Base-by-base conservation (phyloP, 1,284 basidiomycete genomes). In the Ganoderma resinaceum region DNA sequence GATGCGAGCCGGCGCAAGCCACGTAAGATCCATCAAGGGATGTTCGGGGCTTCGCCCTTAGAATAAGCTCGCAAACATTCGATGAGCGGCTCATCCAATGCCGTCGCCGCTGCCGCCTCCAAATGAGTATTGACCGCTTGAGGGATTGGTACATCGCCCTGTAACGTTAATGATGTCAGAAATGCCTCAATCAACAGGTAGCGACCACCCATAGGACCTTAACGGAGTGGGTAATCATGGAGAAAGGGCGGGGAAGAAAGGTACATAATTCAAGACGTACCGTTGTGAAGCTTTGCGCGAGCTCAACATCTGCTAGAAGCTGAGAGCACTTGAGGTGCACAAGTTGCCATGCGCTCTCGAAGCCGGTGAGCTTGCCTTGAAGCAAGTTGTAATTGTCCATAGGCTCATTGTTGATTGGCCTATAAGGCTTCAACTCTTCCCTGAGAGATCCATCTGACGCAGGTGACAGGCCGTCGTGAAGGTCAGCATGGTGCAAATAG, bases 261-360 rank as follows among this genome's bases (percentile, higher is more conserved):
- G 12, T 16, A 29, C 16, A 16, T 1, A 23, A 59, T 9, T 20
- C 16, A 23, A 31, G 35, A 53, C 61, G 18, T 23, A 62, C 61
- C 9, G 31, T 29, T 26, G 46, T 18, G 23, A 62, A 62, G 33
- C 46, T 52, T 33, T 62, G 43, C 12, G 61, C 61, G 7, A 62
- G 33, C 61, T 62, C 61, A 14, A 62, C 20, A 18, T 62, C 61
- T 18, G 61, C 61, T 18, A 49, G 42, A 6, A 62, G 46, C n/a
- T 62, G 61, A n/a, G 61, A 62, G 46, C 61, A 62, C 35, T 46
- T 49, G 12, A 49, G 31, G 43, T 49, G 43, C 43, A 62, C 61
- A 33, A 62, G 20, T 20, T 62, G 61, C 61, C 61, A 62, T 16
- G 46, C 61, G 9, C 61, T 23, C 18, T 53, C 61, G 23, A 62